These are phyloP conservation scores for Lipomyces sp. DNA, from an alignment of 805 yeast species.

Conservation along the genomic window DNA sequence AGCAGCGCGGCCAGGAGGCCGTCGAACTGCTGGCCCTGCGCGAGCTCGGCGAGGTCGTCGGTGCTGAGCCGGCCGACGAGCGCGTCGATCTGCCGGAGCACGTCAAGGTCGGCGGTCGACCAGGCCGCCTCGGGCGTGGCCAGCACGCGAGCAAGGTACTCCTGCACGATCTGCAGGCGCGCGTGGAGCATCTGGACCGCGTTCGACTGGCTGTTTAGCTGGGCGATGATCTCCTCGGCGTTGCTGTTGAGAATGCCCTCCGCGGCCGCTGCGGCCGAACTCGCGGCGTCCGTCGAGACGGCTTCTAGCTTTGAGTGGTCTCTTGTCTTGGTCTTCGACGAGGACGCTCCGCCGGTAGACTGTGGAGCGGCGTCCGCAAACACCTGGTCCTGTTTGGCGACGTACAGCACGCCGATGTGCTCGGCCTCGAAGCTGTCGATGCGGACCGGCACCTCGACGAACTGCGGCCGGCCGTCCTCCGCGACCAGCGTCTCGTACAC, in stretches of 20 bases:
- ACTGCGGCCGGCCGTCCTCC: constrained; percentile 18
- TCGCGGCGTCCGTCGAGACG: neutral
- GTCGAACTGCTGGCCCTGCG: constrained; percentile 29
- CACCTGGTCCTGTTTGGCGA: constrained; percentile 21
- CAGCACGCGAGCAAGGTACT: constrained; percentile 28
- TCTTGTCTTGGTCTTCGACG: neutral
- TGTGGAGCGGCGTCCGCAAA: neutral
- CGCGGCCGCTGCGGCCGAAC: neutral
- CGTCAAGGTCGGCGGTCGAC: constrained; percentile 22
- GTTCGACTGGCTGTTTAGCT: constrained; percentile 29
- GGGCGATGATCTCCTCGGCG: constrained; percentile 23
- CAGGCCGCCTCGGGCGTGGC: constrained; percentile 13
- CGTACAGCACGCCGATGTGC: constrained; percentile 27
- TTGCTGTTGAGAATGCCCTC: neutral
- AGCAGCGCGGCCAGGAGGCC: constrained; percentile 32
- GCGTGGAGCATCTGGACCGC: constrained; percentile 32
- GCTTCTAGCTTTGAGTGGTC: neutral
- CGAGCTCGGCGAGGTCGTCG: constrained; percentile 12
- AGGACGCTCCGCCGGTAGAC: neutral
- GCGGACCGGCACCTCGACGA: constrained; percentile 20
- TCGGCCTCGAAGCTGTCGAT: constrained; percentile 27
- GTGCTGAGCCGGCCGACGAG: constrained; percentile 24
- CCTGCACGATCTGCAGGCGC: constrained; percentile 26
- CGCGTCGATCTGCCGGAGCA: constrained; percentile 30
- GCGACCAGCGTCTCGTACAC: constrained; percentile 20